Percentiles rank a stretch among this genome's conserved stretches.
These are phyloP conservation scores for Sphagnum magellanicum DNA, from an alignment of 228 moss, liverwort and hornwort genomes.

Conservation along the genomic window DNA sequence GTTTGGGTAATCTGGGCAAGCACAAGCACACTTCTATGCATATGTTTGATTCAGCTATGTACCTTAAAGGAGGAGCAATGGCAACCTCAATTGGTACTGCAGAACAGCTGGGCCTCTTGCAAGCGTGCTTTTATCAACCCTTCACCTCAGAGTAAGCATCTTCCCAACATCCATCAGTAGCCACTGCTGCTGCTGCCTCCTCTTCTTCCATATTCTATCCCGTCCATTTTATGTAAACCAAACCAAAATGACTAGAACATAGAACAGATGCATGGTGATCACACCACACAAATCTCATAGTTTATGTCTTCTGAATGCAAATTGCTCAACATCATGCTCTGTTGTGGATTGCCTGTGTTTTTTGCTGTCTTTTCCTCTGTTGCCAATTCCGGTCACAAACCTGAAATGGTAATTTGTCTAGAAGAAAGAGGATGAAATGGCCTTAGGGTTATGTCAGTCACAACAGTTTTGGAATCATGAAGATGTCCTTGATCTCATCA, in stretches of 20 bases:
- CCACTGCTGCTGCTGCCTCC: too few relatives aligned
- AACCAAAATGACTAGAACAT: not conserved
- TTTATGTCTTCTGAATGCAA: not conserved
- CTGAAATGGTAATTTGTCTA: not conserved
- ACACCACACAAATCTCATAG: not conserved
- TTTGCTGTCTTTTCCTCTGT: too few relatives aligned
- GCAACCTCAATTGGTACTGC: slow-evolving; percentile 35
- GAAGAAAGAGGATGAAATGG: not conserved
- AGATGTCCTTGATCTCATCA: not conserved
- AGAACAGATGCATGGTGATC: not conserved
- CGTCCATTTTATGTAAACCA: not conserved
- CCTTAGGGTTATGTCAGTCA: not conserved
- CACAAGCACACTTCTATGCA: slow-evolving; percentile 55
- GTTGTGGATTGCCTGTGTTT: not conserved
- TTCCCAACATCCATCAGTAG: not conserved
- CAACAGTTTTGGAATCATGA: not conserved
- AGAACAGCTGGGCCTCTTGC: slow-evolving; percentile 28
- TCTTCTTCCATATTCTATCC: not conserved
- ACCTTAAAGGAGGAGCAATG: slow-evolving; percentile 40
- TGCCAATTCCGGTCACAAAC: not conserved
- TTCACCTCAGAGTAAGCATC: slow-evolving; percentile 14
- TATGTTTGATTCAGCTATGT: slow-evolving; percentile 46
- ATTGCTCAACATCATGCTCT: not conserved
- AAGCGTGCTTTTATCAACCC: slow-evolving; percentile 1
- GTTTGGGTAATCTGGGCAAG: slow-evolving; percentile 35